phyloP scores from a whole-genome alignment of 2,329 filamentous ascomycete genomes.

The Beauveria scarabaeidicola region DNA sequence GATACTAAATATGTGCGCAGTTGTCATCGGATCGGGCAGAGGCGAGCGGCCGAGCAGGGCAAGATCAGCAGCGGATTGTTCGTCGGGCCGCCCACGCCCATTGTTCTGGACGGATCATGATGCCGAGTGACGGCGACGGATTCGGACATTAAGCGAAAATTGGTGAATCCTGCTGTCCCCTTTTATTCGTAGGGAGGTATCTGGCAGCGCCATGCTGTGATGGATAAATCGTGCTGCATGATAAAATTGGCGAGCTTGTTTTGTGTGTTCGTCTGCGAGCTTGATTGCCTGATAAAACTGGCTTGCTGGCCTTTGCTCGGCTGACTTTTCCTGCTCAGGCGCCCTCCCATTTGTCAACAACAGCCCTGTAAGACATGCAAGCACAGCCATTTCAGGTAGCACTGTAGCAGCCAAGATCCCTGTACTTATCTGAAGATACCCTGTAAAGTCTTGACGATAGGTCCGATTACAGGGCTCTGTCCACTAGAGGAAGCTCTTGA shows the following conservation, averaged over 20 bases:
- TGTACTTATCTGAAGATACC: neutral
- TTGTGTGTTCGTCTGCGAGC: neutral
- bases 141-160: neutral
- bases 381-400: neutral
- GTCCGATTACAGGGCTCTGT: neutral
- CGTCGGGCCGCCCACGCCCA: neutral
- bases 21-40: conserved; percentile 4
- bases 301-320: too few relatives aligned
- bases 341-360: neutral
- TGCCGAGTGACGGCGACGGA: neutral
- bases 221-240: neutral
- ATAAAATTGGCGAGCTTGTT: neutral
- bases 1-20: too few relatives aligned
- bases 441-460: neutral
- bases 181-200: neutral
- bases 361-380: neutral
- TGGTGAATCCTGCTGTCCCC: neutral
- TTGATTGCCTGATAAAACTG: too few relatives aligned
- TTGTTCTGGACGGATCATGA: neutral
- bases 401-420: neutral
- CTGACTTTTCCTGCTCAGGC: neutral
- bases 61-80: neutral
- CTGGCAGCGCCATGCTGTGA: neutral
- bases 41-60: neutral
- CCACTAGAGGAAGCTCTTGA: neutral